phyloP scores from a whole-genome alignment of 805 yeast genomes.

The Yarrowia sp. region DNA sequence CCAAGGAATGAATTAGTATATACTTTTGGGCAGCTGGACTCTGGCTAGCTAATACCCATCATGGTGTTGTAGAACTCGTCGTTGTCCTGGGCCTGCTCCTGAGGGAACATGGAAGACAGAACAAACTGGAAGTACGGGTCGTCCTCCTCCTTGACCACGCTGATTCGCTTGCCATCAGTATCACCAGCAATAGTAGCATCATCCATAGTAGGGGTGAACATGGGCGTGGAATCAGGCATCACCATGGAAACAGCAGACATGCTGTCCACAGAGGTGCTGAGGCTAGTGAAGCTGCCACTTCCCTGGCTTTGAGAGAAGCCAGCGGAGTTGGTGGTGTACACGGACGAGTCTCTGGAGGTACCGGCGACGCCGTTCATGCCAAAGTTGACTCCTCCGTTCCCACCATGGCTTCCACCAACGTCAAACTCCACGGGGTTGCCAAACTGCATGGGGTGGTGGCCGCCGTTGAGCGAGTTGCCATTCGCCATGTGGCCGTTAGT shows the following conservation, averaged over 20 bases:
- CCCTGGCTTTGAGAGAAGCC: slow-evolving; percentile 22
- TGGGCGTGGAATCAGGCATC: slow-evolving; percentile 7
- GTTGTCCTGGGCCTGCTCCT: slow-evolving; percentile 6
- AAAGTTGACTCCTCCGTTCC: background rate
- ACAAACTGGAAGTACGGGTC: slow-evolving; percentile 22
- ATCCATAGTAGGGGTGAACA: background rate
- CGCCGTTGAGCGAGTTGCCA: background rate
- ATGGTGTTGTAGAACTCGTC: slow-evolving; percentile 25
- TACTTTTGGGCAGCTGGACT: slow-evolving; percentile 11
- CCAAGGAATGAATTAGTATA: slow-evolving; percentile 20
- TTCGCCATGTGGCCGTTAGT: background rate
- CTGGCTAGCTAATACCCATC: slow-evolving; percentile 22
- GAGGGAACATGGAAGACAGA: slow-evolving; percentile 15
- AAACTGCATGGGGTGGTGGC: slow-evolving; percentile 4
- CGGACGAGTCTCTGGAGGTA: slow-evolving; percentile 1
- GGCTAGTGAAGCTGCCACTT: slow-evolving; percentile 18
- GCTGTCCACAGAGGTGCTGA: slow-evolving; percentile 23
- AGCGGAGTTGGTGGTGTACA: background rate
- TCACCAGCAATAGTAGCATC: background rate
- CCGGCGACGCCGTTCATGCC: background rate
- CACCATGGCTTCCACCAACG: background rate
- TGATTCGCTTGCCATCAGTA: background rate
- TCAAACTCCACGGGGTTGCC: slow-evolving; percentile 25
- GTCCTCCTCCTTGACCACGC: slow-evolving; percentile 18
- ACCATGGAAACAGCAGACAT: slow-evolving; percentile 12